Conservation (phyloP, 176 grass and related monocot genomes). For the Avena atlantica region DNA sequence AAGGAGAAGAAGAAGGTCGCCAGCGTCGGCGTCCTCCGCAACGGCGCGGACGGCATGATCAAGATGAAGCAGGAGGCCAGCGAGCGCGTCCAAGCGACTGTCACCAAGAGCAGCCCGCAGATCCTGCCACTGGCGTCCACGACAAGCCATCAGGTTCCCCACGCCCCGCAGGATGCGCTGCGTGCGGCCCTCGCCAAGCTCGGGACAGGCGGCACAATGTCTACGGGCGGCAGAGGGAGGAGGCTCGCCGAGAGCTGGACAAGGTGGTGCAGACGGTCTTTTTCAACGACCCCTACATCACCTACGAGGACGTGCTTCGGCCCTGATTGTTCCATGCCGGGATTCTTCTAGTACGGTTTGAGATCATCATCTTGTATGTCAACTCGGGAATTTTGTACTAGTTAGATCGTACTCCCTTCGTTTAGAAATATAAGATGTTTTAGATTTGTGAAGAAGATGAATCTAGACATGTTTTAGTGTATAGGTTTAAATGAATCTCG, state of each 20-base stretch:
- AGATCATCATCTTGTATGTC: too few relatives aligned
- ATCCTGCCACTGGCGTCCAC: not conserved
- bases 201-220: not conserved
- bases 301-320: not conserved
- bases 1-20: not conserved
- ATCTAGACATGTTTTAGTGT: too few relatives aligned
- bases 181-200: not conserved
- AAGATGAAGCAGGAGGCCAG: not conserved
- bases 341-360: too few relatives aligned
- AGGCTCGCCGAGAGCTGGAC: slow-evolving; percentile 35
- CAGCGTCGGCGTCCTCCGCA: not conserved
- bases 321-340: too few relatives aligned
- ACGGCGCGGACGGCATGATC: not conserved
- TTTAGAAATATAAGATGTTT: too few relatives aligned
- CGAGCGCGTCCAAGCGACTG: not conserved
- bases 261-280: slow-evolving; percentile 39
- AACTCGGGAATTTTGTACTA: too few relatives aligned
- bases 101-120: not conserved
- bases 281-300: slow-evolving; percentile 51
- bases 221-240: slow-evolving; percentile 7
- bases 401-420: too few relatives aligned
- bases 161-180: not conserved
- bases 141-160: not conserved
- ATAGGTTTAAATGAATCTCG: too few relatives aligned
- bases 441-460: too few relatives aligned